phyloP scores from a whole-genome alignment of 441 rosid species.

The Syzygium malaccense region DNA sequence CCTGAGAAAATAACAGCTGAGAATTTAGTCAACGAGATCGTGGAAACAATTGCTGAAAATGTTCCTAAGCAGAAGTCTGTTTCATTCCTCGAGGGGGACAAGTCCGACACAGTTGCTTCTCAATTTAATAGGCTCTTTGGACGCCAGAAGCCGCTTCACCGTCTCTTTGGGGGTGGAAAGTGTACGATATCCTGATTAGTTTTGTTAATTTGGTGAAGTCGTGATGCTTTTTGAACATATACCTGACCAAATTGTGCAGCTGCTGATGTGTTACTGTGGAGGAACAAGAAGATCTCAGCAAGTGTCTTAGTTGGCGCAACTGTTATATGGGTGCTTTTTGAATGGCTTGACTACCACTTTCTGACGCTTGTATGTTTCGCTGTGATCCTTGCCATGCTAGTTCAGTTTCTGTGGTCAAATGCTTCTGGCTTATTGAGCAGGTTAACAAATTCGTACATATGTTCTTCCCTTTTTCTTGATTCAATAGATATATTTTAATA shows the following conservation, averaged over 20 bases:
- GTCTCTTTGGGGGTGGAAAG: constrained; percentile 85
- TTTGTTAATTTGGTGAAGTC: not conserved
- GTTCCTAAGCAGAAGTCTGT: constrained; percentile 55
- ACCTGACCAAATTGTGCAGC: constrained; percentile 33
- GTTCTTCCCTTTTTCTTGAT: not conserved
- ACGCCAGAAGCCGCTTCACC: constrained; percentile 71
- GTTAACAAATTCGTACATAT: constrained; percentile 20
- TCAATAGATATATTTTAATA: not conserved
- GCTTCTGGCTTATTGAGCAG: constrained; percentile 61
- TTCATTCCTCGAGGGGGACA: constrained; percentile 59
- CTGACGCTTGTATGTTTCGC: constrained; percentile 54
- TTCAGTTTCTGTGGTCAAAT: constrained; percentile 77
- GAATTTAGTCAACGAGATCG: constrained; percentile 39
- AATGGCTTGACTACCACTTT: constrained; percentile 90
- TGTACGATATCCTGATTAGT: constrained; percentile 24
- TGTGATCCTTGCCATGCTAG: constrained; percentile 75
- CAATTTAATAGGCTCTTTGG: constrained; percentile 64
- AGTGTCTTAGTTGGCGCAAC: constrained; percentile 70
- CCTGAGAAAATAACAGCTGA: constrained; percentile 63
- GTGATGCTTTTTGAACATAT: not conserved
- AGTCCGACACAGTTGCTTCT: constrained; percentile 34
- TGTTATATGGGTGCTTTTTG: constrained; percentile 82
- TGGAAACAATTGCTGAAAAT: constrained; percentile 52
- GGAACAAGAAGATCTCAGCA: constrained; percentile 96
- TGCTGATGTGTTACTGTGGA: constrained; percentile 99